Evolutionary conservation across 2,329 filamentous ascomycete genomes (phyloP).

Genomic region (Akanthomyces uredinophilus): DNA sequence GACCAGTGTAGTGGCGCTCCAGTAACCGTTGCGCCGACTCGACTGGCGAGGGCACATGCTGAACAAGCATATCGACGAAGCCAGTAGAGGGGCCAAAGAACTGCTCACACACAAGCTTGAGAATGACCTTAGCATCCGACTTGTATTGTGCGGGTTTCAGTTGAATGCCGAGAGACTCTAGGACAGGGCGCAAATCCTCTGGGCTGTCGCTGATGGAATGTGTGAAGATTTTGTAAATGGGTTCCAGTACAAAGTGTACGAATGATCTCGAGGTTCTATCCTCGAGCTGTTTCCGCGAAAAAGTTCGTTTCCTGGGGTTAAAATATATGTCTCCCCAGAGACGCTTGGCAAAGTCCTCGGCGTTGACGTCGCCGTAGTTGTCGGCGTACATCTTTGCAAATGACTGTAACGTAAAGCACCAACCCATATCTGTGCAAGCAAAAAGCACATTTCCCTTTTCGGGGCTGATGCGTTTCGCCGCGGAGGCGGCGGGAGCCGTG

Average conservation of each 20-base stretch:
- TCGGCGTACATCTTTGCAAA: conserved; percentile 97
- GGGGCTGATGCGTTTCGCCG: conserved; percentile 76
- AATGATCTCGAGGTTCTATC: conserved; percentile 79
- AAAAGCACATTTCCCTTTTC: conserved; percentile 99
- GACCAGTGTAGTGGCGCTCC: conserved; percentile 87
- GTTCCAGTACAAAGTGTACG: conserved; percentile 90
- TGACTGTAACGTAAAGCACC: conserved; percentile 92
- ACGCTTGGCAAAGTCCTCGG: conserved; percentile 74
- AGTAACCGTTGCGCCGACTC: conserved; percentile 72
- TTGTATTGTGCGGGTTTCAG: conserved; percentile 92
- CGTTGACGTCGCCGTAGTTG: conserved; percentile 75
- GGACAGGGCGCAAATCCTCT: conserved; percentile 72
- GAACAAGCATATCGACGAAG: conserved; percentile 92
- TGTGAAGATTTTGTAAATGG: conserved; percentile 95
- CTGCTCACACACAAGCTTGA: conserved; percentile 86
- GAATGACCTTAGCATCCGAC: conserved; percentile 79
- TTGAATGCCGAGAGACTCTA: conserved; percentile 73
- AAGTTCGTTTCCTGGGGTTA: conserved; percentile 84
- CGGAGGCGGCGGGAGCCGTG: conserved; percentile 74
- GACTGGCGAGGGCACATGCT: conserved; percentile 82
- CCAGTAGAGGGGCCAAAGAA: conserved; percentile 89
- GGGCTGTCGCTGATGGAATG: conserved; percentile 90
- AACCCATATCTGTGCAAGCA: conserved; percentile 86
- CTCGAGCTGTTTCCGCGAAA: conserved; percentile 82
- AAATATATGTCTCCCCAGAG: conserved; percentile 97